These are phyloP conservation scores for Coemansia sp. DNA, from an alignment of 192 early-diverging fungal species.

Conservation along the genomic window DNA sequence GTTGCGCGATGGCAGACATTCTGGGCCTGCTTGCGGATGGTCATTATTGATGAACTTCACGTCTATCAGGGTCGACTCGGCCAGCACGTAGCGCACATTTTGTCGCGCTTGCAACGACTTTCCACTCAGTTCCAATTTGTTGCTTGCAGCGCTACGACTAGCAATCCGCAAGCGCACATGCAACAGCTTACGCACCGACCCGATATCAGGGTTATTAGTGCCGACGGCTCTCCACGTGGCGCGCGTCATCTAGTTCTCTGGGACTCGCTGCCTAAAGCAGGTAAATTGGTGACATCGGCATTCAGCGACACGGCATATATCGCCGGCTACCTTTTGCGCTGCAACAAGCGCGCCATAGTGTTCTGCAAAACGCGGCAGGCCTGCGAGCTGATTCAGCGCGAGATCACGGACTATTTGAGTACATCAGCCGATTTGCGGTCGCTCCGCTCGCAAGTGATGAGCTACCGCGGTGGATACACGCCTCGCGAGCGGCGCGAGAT, in stretches of 20 bases:
- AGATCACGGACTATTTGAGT: constrained; percentile 19
- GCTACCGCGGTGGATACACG: constrained; percentile 80
- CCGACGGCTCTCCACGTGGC: constrained; percentile 36
- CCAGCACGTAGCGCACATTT: constrained; percentile 63
- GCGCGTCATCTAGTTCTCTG: constrained; percentile 19
- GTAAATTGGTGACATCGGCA: background rate
- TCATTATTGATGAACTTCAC: constrained; percentile 81
- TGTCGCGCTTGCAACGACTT: constrained; percentile 60
- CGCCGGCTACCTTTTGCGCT: constrained; percentile 34
- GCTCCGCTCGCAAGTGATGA: constrained; percentile 46
- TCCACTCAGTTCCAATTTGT: constrained; percentile 62
- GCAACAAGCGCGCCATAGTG: constrained; percentile 53
- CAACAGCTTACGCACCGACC: constrained; percentile 1
- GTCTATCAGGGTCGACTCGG: constrained; percentile 70
- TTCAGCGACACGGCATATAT: constrained; percentile 38
- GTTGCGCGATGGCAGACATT: constrained; percentile 61
- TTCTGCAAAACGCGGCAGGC: constrained; percentile 57
- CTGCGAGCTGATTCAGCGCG: constrained; percentile 55
- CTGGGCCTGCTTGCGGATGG: constrained; percentile 56
- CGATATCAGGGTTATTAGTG: constrained; percentile 1
- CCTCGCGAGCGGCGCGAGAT: constrained; percentile 64
- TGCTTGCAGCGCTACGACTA: constrained; percentile 74
- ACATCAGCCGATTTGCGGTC: background rate
- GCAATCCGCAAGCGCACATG: constrained; percentile 54
- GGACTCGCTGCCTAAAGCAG: constrained; percentile 6